Evolutionary conservation across 371 early-diverging fungal species (phyloP).

Genomic region (Mortierella sp.): DNA sequence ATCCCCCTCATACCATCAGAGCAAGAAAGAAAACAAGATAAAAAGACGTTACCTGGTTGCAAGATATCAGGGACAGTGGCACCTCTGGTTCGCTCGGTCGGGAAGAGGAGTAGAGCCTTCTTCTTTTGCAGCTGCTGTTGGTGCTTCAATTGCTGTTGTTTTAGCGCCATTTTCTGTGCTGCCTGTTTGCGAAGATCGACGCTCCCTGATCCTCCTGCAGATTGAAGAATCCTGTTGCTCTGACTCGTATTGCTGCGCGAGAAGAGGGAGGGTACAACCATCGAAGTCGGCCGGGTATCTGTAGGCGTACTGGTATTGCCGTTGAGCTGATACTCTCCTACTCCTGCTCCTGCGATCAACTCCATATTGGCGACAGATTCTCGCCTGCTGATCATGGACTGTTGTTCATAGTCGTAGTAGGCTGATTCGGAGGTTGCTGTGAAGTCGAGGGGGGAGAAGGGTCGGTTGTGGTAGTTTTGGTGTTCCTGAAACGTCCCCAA

Average conservation of each 20-base stretch:
- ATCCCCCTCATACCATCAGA: neutral
- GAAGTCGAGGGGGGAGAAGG: neutral
- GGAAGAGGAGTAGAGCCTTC: slow-evolving; percentile 38
- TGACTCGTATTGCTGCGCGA: neutral
- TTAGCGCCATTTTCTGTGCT: slow-evolving; percentile 13
- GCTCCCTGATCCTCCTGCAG: neutral
- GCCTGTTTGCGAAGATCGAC: slow-evolving; percentile 20
- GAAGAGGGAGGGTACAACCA: neutral
- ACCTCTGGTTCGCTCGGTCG: slow-evolving; percentile 45
- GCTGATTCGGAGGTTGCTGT: neutral
- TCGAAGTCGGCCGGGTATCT: neutral
- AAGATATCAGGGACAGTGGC: slow-evolving; percentile 19
- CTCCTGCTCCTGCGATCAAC: neutral
- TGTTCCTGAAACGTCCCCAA: slow-evolving; percentile 8
- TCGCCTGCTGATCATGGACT: neutral
- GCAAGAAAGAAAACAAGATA: too few relatives aligned
- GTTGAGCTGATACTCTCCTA: neutral
- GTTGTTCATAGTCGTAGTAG: neutral
- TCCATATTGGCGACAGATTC: neutral
- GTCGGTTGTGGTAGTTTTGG: slow-evolving; percentile 1
- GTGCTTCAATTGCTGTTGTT: slow-evolving; percentile 25
- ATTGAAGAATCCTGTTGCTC: slow-evolving; percentile 2
- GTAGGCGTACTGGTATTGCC: neutral
- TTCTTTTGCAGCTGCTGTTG: slow-evolving; percentile 29
- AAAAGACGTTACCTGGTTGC: slow-evolving; percentile 29